Conservation (phyloP, 495 filamentous ascomycete genomes). For the Cercophora scortea region DNA sequence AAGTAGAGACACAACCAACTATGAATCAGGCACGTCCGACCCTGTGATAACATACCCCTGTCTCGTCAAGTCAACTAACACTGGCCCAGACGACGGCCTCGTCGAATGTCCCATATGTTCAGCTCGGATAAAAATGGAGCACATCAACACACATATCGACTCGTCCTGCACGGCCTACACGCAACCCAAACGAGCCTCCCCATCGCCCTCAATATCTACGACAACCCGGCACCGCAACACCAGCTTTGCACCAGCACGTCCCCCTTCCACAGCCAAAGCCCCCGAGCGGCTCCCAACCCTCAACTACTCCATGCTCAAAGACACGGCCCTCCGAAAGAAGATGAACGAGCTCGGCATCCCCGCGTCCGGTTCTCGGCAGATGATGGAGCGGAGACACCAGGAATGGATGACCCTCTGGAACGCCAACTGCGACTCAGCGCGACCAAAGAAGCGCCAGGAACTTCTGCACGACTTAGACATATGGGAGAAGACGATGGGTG, state of each 20-base stretch:
- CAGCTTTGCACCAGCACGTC: conserved; percentile 17
- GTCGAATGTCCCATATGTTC: conserved; percentile 77
- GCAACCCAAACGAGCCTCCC: conserved; percentile 7
- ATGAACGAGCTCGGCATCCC: conserved; percentile 77
- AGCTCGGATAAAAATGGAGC: conserved; percentile 63
- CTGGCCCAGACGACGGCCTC: conserved; percentile 56
- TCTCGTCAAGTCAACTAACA: conserved; percentile 16
- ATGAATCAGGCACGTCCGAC: conserved; percentile 15
- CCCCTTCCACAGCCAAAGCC: conserved; percentile 10
- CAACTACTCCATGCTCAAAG: conserved; percentile 75
- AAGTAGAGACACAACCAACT: conserved; percentile 18
- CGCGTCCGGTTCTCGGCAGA: conserved; percentile 50
- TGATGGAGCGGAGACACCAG: conserved; percentile 71
- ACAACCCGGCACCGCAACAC: not conserved
- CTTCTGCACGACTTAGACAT: conserved; percentile 67
- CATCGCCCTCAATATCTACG: not conserved
- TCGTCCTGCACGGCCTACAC: conserved; percentile 38
- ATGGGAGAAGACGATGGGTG: conserved; percentile 75
- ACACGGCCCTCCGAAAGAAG: conserved; percentile 68
- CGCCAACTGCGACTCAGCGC: conserved; percentile 81
- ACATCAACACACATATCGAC: conserved; percentile 78
- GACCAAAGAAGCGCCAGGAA: conserved; percentile 60
- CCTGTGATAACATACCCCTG: too few relatives aligned
- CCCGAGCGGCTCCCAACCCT: conserved; percentile 61
- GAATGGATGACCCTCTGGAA: conserved; percentile 98